These are phyloP conservation scores for Plasmodium falciparum DNA, from an alignment of 169 alveolate species.

Conservation along the genomic window DNA sequence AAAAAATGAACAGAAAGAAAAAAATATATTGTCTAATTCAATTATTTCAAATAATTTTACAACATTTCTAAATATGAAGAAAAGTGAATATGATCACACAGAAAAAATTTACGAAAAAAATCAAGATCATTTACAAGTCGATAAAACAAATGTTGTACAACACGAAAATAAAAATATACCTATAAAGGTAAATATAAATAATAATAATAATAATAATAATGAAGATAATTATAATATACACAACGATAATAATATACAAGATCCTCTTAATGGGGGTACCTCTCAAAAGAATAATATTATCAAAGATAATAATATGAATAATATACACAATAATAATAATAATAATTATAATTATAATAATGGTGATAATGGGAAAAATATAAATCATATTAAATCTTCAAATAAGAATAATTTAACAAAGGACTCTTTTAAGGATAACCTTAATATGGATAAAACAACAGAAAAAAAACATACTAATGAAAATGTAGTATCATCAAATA, in stretches of 20 bases:
- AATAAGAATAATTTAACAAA: too few relatives aligned
- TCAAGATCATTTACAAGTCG: not conserved
- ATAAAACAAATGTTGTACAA: not conserved
- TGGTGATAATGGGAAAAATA: too few relatives aligned
- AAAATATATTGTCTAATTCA: conserved; percentile 24
- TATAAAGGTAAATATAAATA: not conserved
- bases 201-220: not conserved
- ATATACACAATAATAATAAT: too few relatives aligned
- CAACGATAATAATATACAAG: too few relatives aligned
- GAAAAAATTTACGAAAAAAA: conserved; percentile 2
- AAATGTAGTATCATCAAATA: not conserved
- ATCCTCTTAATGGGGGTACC: not conserved
- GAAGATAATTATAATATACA: too few relatives aligned
- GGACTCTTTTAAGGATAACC: too few relatives aligned
- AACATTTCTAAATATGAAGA: conserved; percentile 7
- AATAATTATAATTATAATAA: too few relatives aligned
- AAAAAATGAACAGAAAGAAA: conserved; percentile 28
- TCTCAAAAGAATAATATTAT: too few relatives aligned
- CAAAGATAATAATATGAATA: too few relatives aligned
- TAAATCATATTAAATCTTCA: too few relatives aligned
- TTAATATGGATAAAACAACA: too few relatives aligned
- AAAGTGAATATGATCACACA: conserved; percentile 6
- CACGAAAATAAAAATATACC: not conserved
- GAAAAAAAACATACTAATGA: too few relatives aligned
- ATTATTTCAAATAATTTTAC: conserved; percentile 35